Percentiles rank a stretch among this genome's conserved stretches.
phyloP scores from a whole-genome alignment of 495 filamentous ascomycete genomes.

The Copromyces sp. region DNA sequence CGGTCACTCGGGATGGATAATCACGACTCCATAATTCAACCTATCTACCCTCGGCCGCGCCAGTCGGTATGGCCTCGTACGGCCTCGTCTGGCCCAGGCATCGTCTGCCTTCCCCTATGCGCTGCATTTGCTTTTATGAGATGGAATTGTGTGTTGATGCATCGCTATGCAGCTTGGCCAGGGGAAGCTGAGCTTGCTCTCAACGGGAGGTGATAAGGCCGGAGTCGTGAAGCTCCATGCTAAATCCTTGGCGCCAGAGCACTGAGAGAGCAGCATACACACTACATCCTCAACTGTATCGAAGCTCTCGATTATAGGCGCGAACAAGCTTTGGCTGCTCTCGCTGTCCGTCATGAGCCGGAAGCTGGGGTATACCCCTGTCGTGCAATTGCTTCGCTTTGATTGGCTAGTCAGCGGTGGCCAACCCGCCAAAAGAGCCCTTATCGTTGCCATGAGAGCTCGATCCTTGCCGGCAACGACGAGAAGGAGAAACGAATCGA shows the following conservation, averaged over 20 bases:
- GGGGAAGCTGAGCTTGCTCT: background rate
- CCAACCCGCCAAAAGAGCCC: background rate
- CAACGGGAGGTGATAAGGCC: background rate
- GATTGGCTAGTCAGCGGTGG: slow-evolving; percentile 4
- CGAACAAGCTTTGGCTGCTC: slow-evolving; percentile 18
- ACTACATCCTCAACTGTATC: background rate
- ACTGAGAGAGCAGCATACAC: background rate
- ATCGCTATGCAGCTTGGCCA: background rate
- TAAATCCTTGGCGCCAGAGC: background rate
- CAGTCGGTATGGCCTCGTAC: background rate
- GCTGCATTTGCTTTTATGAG: background rate
- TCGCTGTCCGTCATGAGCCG: slow-evolving; percentile 14
- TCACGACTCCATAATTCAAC: background rate
- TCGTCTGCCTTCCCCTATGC: background rate
- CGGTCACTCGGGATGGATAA: background rate
- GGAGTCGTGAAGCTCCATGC: background rate
- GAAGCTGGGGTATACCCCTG: slow-evolving; percentile 15
- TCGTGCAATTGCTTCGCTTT: slow-evolving; percentile 6
- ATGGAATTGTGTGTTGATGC: background rate
- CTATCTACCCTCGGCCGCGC: background rate
- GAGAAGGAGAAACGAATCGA: background rate
- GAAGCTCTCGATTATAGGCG: slow-evolving; percentile 4
- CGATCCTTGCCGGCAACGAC: background rate
- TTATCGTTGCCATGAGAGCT: background rate
- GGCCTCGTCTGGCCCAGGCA: background rate